These are phyloP conservation scores for Puccinia polysora DNA, from an alignment of 1,284 basidiomycete genomes.

Conservation along the genomic window DNA sequence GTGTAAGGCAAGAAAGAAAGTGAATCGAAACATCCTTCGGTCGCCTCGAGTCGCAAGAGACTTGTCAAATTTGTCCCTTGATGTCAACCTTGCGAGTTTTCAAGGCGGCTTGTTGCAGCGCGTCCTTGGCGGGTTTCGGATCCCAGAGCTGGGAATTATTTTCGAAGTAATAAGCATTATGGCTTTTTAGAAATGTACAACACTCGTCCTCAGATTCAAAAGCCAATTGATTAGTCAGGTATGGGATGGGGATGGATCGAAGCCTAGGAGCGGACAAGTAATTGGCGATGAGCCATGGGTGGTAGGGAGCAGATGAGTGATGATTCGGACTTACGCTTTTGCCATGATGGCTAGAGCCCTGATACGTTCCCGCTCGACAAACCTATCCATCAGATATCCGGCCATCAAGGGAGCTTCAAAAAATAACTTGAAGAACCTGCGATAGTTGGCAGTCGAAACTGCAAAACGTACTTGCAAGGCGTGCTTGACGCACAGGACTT, in stretches of 20 bases:
- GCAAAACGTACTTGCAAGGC: constrained; percentile 83
- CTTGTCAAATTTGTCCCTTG: constrained; percentile 57
- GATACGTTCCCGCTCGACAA: constrained; percentile 84
- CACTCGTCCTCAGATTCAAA: constrained; percentile 68
- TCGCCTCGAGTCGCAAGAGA: too few species aligned
- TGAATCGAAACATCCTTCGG: too few species aligned
- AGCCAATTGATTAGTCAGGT: constrained; percentile 74
- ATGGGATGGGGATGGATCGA: constrained; percentile 67
- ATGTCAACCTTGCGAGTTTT: constrained; percentile 58
- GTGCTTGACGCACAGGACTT: constrained; percentile 72
- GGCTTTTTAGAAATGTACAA: constrained; percentile 66
- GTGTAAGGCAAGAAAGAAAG: too few species aligned
- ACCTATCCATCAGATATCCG: constrained; percentile 98
- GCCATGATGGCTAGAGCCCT: constrained; percentile 82
- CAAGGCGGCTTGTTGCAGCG: constrained; percentile 54
- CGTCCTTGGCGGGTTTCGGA: constrained; percentile 55
- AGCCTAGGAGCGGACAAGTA: constrained; percentile 60
- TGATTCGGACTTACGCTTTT: constrained; percentile 71
- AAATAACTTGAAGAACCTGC: constrained; percentile 82
- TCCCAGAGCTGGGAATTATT: constrained; percentile 54
- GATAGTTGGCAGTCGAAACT: constrained; percentile 87
- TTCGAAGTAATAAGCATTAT: constrained; percentile 59
- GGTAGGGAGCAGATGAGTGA: background rate
- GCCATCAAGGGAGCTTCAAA: constrained; percentile 89
- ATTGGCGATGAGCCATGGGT: background rate